Base-by-base conservation (phyloP, 257 asterid species). In the Cruciata laevipes region DNA sequence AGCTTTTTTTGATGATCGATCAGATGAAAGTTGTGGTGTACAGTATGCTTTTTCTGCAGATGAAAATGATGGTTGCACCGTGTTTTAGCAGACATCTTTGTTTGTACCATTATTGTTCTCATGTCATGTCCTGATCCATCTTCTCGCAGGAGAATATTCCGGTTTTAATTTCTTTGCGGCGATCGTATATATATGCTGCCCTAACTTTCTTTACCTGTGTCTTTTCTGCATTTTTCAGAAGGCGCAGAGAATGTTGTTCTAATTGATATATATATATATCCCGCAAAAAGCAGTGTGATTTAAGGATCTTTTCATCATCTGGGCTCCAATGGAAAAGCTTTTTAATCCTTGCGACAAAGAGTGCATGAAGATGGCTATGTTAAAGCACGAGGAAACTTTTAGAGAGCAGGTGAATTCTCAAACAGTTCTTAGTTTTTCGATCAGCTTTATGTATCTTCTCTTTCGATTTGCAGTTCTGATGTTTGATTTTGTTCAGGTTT, bases 361-460 rank as follows among this genome's bases (percentile, higher is more conserved):
- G 65, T 84, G 30, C 79, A 85, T 93, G 95, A 93, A 85, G 81
- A 83, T 85, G 82, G 96, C 95, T 32, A 85, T 93, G 95, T 73
- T 93, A 73, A 90, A 93, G 83, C 99, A 93, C 73, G 99, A 93
- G 74, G 92, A 90, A 78, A 85, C 87, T 18, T 93, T 93, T 64
- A 84, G 94, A 69, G 92, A 88, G 61, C 98, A 91, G 95, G 98
- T 91, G 75, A 16, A 35, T 40, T 10, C 49, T 40, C 11, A 40
- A 47, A 4, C 5, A 44, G n/a, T 44, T 44, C 14, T 40, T 10
- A 40, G 49, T 13, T 42, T 42, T n/a, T n/a, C n/a, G 51, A 42
- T 42, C 51, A 11, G 51, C 38, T 33, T 7, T 33, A 4, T 33
- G 12, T 6, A 38, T 42, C 4, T 42, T 13, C 1, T 5, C 6